phyloP scores from a whole-genome alignment of 495 filamentous ascomycete genomes.

The Immersiella caudata region DNA sequence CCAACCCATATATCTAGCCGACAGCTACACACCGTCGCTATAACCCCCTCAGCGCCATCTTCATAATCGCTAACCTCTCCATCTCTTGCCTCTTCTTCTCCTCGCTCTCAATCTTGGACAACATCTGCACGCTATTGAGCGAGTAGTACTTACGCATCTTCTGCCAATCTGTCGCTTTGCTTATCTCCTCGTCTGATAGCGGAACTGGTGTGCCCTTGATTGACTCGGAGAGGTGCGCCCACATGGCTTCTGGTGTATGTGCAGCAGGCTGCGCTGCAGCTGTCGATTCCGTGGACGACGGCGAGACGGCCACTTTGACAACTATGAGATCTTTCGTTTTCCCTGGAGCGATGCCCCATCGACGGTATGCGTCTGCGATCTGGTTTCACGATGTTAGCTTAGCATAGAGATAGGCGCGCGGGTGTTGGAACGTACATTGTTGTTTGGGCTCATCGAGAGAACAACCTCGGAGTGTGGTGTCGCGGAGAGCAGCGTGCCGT shows the following conservation, averaged over 20 bases:
- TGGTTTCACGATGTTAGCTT: constrained; percentile 39
- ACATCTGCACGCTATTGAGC: constrained; percentile 58
- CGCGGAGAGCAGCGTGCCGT: constrained; percentile 66
- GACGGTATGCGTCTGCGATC: constrained; percentile 89
- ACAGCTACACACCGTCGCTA: constrained; percentile 20
- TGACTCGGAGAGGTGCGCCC: constrained; percentile 61
- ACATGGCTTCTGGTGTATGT: constrained; percentile 57
- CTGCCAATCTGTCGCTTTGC: constrained; percentile 60
- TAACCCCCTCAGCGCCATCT: constrained; percentile 72
- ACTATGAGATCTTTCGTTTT: constrained; percentile 69
- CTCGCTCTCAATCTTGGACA: constrained; percentile 40
- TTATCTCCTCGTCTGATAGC: constrained; percentile 66
- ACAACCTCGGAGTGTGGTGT: constrained; percentile 96
- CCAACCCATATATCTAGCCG: too few species aligned
- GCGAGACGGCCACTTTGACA: constrained; percentile 63
- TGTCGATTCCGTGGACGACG: constrained; percentile 1
- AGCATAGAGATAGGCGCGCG: constrained; percentile 27
- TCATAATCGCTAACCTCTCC: constrained; percentile 65
- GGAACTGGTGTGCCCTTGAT: constrained; percentile 64
- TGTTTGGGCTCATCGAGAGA: constrained; percentile 76
- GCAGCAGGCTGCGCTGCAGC: constrained; percentile 16
- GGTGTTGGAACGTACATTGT: constrained; percentile 71
- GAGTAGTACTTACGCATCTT: constrained; percentile 85
- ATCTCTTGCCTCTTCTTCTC: constrained; percentile 50
- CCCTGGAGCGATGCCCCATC: constrained; percentile 74